Base-by-base conservation (phyloP, 345 rosid genomes). In the Melaleuca alternifolia region DNA sequence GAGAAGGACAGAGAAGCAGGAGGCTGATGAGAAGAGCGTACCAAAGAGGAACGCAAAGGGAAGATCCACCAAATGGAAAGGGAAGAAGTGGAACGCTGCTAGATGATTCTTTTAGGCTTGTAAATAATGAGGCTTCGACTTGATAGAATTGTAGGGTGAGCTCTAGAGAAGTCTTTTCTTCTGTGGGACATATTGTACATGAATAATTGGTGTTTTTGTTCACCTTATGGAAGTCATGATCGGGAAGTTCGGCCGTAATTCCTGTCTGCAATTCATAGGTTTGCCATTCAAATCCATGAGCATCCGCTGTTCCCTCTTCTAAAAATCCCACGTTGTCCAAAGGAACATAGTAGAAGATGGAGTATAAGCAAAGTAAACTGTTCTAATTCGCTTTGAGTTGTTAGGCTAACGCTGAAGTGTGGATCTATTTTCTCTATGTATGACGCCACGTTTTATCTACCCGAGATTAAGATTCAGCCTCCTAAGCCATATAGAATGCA, bases 401-500 rank as follows among this genome's bases (percentile, higher is more conserved):
- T 71, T 71, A 71, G 81, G 81, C 10, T 41, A 23, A 10, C 23
- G 24, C 24, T 56, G 28, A 23, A 56, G 61, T 12, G 61, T 23
- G n/a, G 12, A 56, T 54, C 61, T 56, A 56, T 56, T 56, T 56
- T 23, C 61, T 71, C 48, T 71, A 71, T 71, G 48, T 37, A 41
- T 18, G 81, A 71, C 24, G 37, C 81, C 26, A 37, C 81, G 81
- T 71, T 41, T 12, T 59, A 61, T 53, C 65, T 92, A 95, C 83
- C 54, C 84, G 23, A 91, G 88, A 91, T 76, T 91, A 87, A 90
- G 15, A 89, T 97, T 95, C 86, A 96, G 84, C 90, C 99, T 92
- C 86, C 99, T 90, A 84, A 97, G 93, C 98, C 99, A 97, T 50
- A 97, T 89, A 16, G 99, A 97, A 87, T 97, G 99, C 86, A 97